Base-by-base conservation (phyloP, 164 flowering plant species). In the Annona squamosa region DNA sequence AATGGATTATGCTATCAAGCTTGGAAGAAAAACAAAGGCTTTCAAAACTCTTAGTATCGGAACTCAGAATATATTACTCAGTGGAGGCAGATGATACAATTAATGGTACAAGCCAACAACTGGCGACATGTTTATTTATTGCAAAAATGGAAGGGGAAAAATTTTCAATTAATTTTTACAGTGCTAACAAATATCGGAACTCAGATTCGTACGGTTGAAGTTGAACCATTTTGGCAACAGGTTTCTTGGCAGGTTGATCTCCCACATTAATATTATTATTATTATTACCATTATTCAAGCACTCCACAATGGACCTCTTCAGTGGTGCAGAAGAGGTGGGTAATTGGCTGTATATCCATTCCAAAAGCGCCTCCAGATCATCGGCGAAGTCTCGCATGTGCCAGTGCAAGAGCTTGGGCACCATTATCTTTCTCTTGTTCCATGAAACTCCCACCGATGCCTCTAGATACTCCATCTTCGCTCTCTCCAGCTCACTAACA, bases 261-360 rank as follows among this genome's bases (percentile, higher is more conserved):
- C 37, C 37, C 37, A 26, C n/a, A n/a, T n/a, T n/a, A n/a, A n/a
- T n/a, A n/a, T n/a, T n/a, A n/a, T n/a, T n/a, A n/a, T n/a, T 26
- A 26, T 26, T 26, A 26, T 26, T 26, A 71, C 87, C 90, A 57
- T 84, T 79, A 67, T 84, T 85, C 46, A 91, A 78, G 79, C 90
- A 87, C 77, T 92, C 93, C 90, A 87, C 88, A 26, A 92, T 87
- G 75, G 77, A 72, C 77, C 84, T 79, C 76, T 88, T 92, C 71
- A 91, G 75, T 44, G 89, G 70, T 70, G 84, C 89, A 9, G 85
- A 82, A 9, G 85, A 82, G 17, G 79, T 85, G 26, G 97, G 90
- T 79, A 90, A 74, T 74, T 91, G 99, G 82, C 99, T 94, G 73
- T 91, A 94, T 57, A 94, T 89, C 99, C 99, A 94, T 75, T 94